Evolutionary conservation across 2,329 filamentous ascomycete genomes (phyloP).

Genomic region (Colletotrichum costaricense): DNA sequence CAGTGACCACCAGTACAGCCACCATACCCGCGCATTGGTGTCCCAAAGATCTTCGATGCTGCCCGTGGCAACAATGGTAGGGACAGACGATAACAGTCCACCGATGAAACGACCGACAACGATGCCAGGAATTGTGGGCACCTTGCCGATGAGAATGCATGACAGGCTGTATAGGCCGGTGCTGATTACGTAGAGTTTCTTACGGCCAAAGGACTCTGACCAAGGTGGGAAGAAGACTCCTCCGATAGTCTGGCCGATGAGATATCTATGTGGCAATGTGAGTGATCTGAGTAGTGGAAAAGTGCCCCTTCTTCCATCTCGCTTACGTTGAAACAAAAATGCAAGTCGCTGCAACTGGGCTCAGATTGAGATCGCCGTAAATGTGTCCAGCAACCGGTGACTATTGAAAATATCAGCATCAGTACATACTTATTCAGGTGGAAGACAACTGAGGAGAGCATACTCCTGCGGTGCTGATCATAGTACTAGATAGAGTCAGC

Average conservation of each 20-base stretch:
- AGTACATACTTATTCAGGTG: too few relatives aligned
- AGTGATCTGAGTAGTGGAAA: neutral
- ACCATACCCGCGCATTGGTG: conserved; percentile 6
- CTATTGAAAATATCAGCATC: neutral
- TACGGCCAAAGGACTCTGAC: conserved; percentile 22
- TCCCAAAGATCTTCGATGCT: conserved; percentile 31
- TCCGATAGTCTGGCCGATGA: conserved; percentile 15
- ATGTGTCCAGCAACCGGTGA: neutral
- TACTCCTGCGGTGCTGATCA: conserved; percentile 23
- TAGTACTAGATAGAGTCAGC: neutral
- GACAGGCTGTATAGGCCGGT: conserved; percentile 14
- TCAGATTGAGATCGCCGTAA: neutral
- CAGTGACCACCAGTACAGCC: conserved; percentile 9
- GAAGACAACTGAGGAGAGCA: neutral
- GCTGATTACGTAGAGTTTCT: conserved; percentile 20
- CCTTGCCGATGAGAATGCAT: neutral
- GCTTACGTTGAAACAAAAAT: conserved; percentile 9
- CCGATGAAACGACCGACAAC: conserved; percentile 1
- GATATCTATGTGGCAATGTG: neutral
- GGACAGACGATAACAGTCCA: conserved; percentile 11
- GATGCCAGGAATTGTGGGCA: neutral
- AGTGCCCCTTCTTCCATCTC: too few relatives aligned
- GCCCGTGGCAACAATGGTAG: neutral
- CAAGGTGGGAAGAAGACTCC: conserved; percentile 16
- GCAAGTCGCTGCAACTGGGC: conserved; percentile 3